Percentiles rank a stretch among this genome's conserved stretches.
Conservation (phyloP, 192 early-diverging fungal genomes). For the Haplosporangium gracile region DNA sequence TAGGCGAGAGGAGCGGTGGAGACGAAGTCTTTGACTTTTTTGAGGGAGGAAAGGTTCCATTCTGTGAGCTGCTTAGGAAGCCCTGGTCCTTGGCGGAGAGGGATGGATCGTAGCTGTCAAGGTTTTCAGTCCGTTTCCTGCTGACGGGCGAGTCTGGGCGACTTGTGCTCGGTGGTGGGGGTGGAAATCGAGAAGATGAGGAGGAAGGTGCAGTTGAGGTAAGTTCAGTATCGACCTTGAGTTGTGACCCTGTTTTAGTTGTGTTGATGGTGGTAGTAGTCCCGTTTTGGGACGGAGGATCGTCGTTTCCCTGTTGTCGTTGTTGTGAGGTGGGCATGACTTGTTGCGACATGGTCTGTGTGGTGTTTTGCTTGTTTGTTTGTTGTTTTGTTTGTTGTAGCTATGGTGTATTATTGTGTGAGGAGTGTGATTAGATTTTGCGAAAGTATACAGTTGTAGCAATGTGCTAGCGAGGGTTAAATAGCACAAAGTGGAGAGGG, state of each 20-base stretch:
- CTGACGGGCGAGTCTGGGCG: conserved; percentile 37
- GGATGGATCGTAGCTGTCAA: conserved; percentile 14
- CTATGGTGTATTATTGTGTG: background rate
- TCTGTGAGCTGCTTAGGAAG: background rate
- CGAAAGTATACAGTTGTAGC: background rate
- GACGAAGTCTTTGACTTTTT: conserved; percentile 47
- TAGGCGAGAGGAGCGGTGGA: background rate
- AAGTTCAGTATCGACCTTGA: conserved; percentile 11
- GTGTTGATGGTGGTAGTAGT: background rate
- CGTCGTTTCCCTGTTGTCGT: background rate
- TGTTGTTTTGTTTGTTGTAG: background rate
- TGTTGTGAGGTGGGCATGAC: background rate
- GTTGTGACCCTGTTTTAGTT: background rate
- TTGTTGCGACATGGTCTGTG: background rate
- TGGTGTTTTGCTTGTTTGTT: background rate
- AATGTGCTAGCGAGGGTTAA: too few species aligned
- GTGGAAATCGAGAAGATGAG: background rate
- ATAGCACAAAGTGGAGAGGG: too few species aligned
- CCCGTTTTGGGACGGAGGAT: background rate
- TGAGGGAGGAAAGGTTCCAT: conserved; percentile 27
- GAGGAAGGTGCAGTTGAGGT: background rate
- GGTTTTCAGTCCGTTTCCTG: conserved; percentile 38
- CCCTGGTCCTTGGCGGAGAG: background rate
- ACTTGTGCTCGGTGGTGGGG: background rate
- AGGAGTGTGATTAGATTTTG: background rate